A percentile compares a stretch with the other conserved stretches of the same genome.
Conservation (phyloP, 495 filamentous ascomycete genomes). For the Aspergillus cristatus region DNA sequence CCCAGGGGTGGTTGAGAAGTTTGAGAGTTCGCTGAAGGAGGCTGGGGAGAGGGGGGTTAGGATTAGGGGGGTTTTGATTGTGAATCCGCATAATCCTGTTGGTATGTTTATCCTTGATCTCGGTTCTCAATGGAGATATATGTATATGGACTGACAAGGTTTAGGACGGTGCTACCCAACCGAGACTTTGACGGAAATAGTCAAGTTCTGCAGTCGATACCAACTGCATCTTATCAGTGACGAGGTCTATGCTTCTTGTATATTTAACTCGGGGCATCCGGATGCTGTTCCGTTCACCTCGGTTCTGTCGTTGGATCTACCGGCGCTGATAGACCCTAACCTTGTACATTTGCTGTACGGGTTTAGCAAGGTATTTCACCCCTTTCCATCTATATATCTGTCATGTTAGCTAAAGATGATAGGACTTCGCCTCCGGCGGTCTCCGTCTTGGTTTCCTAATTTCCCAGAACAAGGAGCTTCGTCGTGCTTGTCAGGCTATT, state of each 20-base stretch:
- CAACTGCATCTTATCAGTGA: constrained; percentile 51
- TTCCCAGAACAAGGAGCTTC: constrained; percentile 26
- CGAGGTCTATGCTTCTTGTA: constrained; percentile 50
- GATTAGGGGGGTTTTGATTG: constrained; percentile 16
- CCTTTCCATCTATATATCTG: not conserved
- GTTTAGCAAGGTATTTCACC: constrained; percentile 37
- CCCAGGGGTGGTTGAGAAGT: constrained; percentile 18
- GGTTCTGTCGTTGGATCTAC: constrained; percentile 35
- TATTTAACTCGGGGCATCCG: constrained; percentile 32
- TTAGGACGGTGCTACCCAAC: constrained; percentile 43
- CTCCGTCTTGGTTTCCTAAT: constrained; percentile 46
- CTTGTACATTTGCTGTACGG: constrained; percentile 52
- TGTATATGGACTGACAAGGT: not conserved
- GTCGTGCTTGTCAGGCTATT: constrained; percentile 19
- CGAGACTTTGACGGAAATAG: constrained; percentile 37
- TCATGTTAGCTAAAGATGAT: not conserved
- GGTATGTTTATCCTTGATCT: constrained; percentile 22
- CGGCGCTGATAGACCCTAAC: constrained; percentile 35
- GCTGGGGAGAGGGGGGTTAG: constrained; percentile 10
- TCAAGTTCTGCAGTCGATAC: constrained; percentile 43
- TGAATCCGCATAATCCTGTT: constrained; percentile 40
- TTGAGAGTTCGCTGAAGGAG: constrained; percentile 17
- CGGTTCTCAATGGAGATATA: not conserved
- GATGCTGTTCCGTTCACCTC: constrained; percentile 40
- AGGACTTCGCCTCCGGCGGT: constrained; percentile 48